Base-by-base conservation (phyloP, 2,329 filamentous ascomycete species). In the Septoria petroselini region DNA sequence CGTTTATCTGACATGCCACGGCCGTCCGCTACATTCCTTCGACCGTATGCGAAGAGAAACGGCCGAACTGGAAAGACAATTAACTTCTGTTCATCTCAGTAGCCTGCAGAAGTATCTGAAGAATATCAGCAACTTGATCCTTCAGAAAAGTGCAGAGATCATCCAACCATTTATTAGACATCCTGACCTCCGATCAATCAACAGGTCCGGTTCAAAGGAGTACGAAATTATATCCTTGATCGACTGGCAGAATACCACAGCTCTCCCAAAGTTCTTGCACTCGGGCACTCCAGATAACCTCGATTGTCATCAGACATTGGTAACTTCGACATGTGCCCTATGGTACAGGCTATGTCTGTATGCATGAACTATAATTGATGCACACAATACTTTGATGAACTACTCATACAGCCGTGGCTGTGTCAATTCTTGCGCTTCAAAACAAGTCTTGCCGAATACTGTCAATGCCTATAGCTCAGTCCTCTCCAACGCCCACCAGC, bases 161-260 rank as follows among this genome's bases (percentile, higher is more conserved):
- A 51, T 33, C 5, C 50, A 48, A 11, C 50, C 59, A 15, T 29
- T 37, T n/a, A n/a, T 58, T 9, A 48, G 59, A 30, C 53, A 54
- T 48, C 58, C 57, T 15, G 58, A 59, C 43, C 54, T 68, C n/a
- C 55, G 61, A 33, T 64, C 65, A 1, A 62, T 59, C 50, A 70
- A 67, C 49, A 62, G 69, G 17, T 67, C 68, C 40, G 51, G 67
- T 8, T 64, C 59, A 29, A 54, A 65, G 4, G 49, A 64, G 23
- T 58, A 59, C 58, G 29, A 47, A 6, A 56, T 59, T 14, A 59
- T 55, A 3, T 40, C 21, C 52, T 52, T 74, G 1, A 71, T 74
- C 29, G 70, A 75, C 51, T 74, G 70, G 71, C 70, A 74, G 55
- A 63, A 73, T 54, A 59, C 59, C 31, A 37, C 62, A 2, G 57